Evolutionary conservation across 495 filamentous ascomycete species (phyloP).

Genomic region (Venustampulla echinocandica): DNA sequence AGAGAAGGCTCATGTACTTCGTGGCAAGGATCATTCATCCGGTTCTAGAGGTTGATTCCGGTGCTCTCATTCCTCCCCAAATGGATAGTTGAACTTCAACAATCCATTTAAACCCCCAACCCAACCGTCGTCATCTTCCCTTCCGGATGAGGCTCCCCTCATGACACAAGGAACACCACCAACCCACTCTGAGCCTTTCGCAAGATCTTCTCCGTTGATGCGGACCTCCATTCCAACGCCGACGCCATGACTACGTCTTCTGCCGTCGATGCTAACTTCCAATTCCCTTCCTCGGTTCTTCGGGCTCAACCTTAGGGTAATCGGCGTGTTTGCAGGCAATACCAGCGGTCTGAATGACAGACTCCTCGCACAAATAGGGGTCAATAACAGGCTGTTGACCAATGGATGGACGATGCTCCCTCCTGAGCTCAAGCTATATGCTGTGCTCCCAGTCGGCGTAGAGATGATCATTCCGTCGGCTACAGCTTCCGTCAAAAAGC

Average conservation of each 20-base stretch:
- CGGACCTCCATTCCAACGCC: constrained; percentile 78
- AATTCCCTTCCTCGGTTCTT: constrained; percentile 76
- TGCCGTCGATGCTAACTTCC: constrained; percentile 84
- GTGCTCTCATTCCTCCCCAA: constrained; percentile 70
- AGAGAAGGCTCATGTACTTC: too few species aligned
- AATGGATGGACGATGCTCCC: constrained; percentile 94
- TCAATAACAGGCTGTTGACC: constrained; percentile 77
- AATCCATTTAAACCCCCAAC: constrained; percentile 90
- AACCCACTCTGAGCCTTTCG: constrained; percentile 41
- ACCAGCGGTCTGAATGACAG: constrained; percentile 89
- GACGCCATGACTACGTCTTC: constrained; percentile 59
- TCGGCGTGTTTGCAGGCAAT: constrained; percentile 73
- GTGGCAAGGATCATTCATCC: too few species aligned
- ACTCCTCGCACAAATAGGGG: constrained; percentile 87
- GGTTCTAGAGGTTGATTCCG: too few species aligned
- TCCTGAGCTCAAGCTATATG: constrained; percentile 84
- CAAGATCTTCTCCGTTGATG: constrained; percentile 72
- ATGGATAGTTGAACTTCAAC: constrained; percentile 96
- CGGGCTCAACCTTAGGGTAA: constrained; percentile 72
- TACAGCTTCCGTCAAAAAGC: constrained; percentile 84
- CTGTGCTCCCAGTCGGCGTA: constrained; percentile 90
- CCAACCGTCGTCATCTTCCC: constrained; percentile 80
- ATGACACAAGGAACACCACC: constrained; percentile 69
- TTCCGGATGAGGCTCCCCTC: constrained; percentile 33
- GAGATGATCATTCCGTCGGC: constrained; percentile 91